These are phyloP conservation scores for Aspergillus sclerotiicarbonarius DNA, from an alignment of 495 filamentous ascomycete species.

Conservation along the genomic window DNA sequence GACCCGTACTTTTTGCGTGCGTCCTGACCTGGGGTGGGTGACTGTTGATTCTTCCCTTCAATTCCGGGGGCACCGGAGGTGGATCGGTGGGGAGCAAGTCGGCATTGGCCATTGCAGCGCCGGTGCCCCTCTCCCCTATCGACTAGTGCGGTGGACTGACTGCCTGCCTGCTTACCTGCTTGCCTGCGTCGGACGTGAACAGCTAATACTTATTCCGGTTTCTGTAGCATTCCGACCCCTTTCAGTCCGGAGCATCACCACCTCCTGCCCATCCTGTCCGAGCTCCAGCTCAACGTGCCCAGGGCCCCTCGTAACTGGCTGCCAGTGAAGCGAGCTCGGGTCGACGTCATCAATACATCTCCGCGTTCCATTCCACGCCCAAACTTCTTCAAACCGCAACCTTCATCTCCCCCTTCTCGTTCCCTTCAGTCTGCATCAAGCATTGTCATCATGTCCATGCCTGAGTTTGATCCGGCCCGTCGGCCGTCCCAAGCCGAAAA, in stretches of 20 bases:
- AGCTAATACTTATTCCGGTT: not conserved
- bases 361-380: not conserved
- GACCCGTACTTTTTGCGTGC: no score
- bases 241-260: not conserved
- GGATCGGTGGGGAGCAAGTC: constrained; percentile 11
- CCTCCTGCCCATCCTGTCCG: not conserved
- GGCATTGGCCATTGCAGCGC: not conserved
- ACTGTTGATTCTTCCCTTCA: not conserved
- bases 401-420: not conserved
- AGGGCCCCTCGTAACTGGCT: not conserved
- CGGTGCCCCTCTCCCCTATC: constrained; percentile 1
- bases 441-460: constrained; percentile 30
- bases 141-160: not conserved
- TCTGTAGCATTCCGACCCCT: not conserved
- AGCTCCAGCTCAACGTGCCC: not conserved
- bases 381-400: not conserved
- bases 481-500: constrained; percentile 40
- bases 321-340: not conserved
- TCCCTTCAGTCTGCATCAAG: not conserved
- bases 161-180: no score
- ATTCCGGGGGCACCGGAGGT: not conserved
- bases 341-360: constrained; percentile 29
- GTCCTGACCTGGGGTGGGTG: not conserved
- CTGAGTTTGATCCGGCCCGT: constrained; percentile 29
- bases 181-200: not conserved